Evolutionary conservation across 23 red algal genomes (phyloP).

Genomic region (Gracilaria caudata): DNA sequence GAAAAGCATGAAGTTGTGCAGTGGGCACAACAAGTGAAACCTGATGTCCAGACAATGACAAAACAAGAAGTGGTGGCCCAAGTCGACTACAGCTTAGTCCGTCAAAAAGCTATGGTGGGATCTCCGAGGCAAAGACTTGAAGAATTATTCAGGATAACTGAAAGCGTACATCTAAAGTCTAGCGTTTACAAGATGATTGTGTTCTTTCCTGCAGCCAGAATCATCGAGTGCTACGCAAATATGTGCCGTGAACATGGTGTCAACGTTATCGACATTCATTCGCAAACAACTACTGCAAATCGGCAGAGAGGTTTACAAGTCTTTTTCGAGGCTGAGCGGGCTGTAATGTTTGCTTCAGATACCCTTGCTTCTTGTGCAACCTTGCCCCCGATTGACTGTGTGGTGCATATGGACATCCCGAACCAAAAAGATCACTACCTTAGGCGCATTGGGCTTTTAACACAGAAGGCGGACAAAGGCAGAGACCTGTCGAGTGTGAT

Average conservation of each 20-base stretch:
- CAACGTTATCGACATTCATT: constrained; percentile 20
- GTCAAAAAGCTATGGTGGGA: background rate
- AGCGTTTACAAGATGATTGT: constrained; percentile 40
- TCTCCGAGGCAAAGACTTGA: constrained; percentile 2
- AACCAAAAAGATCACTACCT: constrained; percentile 28
- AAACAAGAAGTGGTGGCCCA: constrained; percentile 2
- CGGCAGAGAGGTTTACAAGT: constrained; percentile 19
- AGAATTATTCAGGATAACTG: background rate
- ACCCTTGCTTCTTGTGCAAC: constrained; percentile 13
- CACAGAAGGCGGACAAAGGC: background rate
- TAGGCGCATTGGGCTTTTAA: constrained; percentile 27
- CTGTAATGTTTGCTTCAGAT: constrained; percentile 57
- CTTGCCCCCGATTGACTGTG: constrained; percentile 43
- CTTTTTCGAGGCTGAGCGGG: constrained; percentile 24
- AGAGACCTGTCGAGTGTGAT: background rate
- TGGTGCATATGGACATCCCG: constrained; percentile 50
- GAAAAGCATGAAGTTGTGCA: constrained; percentile 31
- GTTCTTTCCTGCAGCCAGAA: constrained; percentile 50
- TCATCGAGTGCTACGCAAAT: constrained; percentile 56
- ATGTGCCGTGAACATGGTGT: constrained; percentile 22
- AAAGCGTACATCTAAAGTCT: background rate
- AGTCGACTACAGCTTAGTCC: background rate
- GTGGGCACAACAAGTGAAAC: constrained; percentile 1
- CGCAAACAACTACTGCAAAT: constrained; percentile 28
- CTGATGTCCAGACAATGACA: background rate